These are phyloP conservation scores for Boletus tylopilopsis DNA, from an alignment of 768 basidiomycete genomes.

Conservation along the genomic window DNA sequence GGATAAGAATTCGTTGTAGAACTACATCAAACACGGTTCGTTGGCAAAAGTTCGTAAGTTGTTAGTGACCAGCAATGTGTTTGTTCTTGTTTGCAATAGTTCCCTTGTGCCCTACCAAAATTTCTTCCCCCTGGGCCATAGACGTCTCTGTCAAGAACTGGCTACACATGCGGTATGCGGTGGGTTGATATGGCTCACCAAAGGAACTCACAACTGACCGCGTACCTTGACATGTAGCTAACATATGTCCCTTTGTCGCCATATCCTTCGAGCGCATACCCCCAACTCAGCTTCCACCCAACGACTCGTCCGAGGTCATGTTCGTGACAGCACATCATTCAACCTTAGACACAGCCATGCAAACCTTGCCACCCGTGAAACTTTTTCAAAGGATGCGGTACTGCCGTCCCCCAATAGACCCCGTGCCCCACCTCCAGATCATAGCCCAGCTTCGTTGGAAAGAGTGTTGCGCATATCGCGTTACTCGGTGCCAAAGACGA, in stretches of 20 bases:
- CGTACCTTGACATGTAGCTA: slow-evolving; percentile 38
- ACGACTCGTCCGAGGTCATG: slow-evolving; percentile 21
- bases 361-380: slow-evolving; percentile 13
- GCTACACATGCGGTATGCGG: slow-evolving; percentile 53
- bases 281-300: slow-evolving; percentile 25
- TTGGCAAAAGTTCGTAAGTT: too few species aligned
- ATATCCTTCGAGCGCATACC: slow-evolving; percentile 46
- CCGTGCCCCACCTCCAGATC: slow-evolving; percentile 2
- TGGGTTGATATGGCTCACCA: slow-evolving; percentile 26
- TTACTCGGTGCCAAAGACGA: slow-evolving; percentile 21
- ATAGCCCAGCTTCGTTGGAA: slow-evolving; percentile 19
- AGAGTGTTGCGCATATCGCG: slow-evolving; percentile 28
- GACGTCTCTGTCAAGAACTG: slow-evolving; percentile 26
- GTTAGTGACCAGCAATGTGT: not conserved
- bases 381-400: slow-evolving; percentile 4
- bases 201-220: not conserved
- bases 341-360: slow-evolving; percentile 12
- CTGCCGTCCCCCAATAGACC: not conserved
- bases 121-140: slow-evolving; percentile 25
- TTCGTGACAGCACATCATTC: slow-evolving; percentile 9
- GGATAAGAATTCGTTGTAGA: too few species aligned
- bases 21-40: too few species aligned
- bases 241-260: slow-evolving; percentile 78
- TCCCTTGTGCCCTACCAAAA: slow-evolving; percentile 17
- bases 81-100: slow-evolving; percentile 24